Evolutionary conservation across 768 basidiomycete species (phyloP).

Genomic region (Pholiota conissans): DNA sequence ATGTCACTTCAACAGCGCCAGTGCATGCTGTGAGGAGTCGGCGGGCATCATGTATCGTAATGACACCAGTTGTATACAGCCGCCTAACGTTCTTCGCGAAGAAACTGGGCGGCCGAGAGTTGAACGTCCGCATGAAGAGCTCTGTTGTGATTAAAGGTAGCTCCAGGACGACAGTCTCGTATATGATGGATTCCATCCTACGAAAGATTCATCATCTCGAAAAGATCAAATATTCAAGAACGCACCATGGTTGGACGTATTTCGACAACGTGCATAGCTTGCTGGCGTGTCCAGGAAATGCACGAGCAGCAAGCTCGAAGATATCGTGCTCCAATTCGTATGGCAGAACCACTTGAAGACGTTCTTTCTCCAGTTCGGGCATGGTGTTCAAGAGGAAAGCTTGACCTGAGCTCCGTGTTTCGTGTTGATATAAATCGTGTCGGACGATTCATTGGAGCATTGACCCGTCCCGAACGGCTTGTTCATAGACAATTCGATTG

Average conservation of each 20-base stretch:
- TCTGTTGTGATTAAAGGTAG: conserved; percentile 13
- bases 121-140: conserved; percentile 29
- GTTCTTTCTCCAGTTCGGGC: neutral
- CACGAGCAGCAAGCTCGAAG: conserved; percentile 29
- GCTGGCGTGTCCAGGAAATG: conserved; percentile 23
- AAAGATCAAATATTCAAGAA: neutral
- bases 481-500: neutral
- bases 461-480: neutral
- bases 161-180: conserved; percentile 30
- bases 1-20: conserved; percentile 22
- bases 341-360: conserved; percentile 21
- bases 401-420: neutral
- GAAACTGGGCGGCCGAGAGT: conserved; percentile 25
- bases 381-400: neutral
- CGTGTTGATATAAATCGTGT: neutral
- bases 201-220: neutral
- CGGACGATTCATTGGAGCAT: neutral
- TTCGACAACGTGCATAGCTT: conserved; percentile 26
- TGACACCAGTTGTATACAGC: conserved; percentile 24
- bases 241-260: conserved; percentile 26
- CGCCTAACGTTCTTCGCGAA: conserved; percentile 27
- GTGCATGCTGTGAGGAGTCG: conserved; percentile 26
- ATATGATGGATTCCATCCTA: conserved; percentile 34
- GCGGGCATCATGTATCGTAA: conserved; percentile 19
- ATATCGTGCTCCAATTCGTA: conserved; percentile 34